Conservation (phyloP, 2,329 filamentous ascomycete genomes). For the Aspergillus neotritici region DNA sequence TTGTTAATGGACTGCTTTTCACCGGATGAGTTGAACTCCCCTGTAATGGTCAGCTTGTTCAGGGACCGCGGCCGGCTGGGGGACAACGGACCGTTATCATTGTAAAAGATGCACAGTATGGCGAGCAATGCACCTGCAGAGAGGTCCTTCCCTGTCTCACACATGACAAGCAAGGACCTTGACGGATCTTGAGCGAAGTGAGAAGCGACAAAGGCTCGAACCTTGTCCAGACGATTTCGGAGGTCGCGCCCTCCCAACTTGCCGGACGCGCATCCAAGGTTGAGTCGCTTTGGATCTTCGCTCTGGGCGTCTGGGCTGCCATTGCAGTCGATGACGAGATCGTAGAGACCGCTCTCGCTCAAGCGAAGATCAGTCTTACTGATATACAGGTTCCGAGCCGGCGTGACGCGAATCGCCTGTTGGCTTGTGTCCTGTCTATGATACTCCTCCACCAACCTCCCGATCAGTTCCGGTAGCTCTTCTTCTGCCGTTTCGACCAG, state of each 20-base stretch:
- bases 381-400: conserved; percentile 34
- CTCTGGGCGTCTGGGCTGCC: conserved; percentile 30
- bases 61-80: not conserved
- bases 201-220: conserved; percentile 52
- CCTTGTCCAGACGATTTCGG: conserved; percentile 61
- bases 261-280: conserved; percentile 61
- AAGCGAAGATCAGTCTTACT: conserved; percentile 22
- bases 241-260: conserved; percentile 81
- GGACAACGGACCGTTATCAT: conserved; percentile 53
- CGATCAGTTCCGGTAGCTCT: conserved; percentile 52
- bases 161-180: conserved; percentile 55
- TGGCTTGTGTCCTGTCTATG: conserved; percentile 14
- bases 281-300: conserved; percentile 37
- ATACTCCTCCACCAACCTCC: conserved; percentile 34
- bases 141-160: conserved; percentile 72
- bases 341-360: conserved; percentile 40
- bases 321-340: conserved; percentile 40
- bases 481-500: conserved; percentile 63
- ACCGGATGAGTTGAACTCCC: conserved; percentile 25
- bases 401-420: conserved; percentile 31
- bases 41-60: conserved; percentile 15
- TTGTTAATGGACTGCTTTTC: conserved; percentile 56
- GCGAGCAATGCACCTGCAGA: conserved; percentile 73
- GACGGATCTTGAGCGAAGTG: conserved; percentile 26
- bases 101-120: conserved; percentile 66